Base-by-base conservation (phyloP, 2,329 filamentous ascomycete species). In the Stagonosporopsis tanaceti region DNA sequence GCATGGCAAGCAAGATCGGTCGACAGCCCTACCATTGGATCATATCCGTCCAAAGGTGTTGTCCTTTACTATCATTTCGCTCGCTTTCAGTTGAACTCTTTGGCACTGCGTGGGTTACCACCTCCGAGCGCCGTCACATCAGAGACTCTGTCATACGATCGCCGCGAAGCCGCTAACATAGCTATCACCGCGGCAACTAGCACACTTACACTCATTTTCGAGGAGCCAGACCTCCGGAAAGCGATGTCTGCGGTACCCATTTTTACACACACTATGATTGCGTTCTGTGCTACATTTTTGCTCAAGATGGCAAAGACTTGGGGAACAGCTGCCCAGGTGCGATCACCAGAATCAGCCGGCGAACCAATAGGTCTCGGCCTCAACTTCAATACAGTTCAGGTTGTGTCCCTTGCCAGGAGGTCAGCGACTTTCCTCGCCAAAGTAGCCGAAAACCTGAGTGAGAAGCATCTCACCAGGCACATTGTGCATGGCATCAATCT, bases 11-110 rank as follows among this genome's bases (percentile, higher is more conserved):
- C 69, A 22, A 61, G 70, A 32, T 73, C 70, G 1, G 66, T 62
- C 5, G 69, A 73, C 32, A 71, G 65, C 39, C 53, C 62, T n/a
- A 46, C 53, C 14, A 72, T 74, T 22, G 68, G 68, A 3, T 73
- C 71, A 4, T 74, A 73, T 39, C 80, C 80, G 2, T 80, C 79
- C 5, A 82, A 82, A 63, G 81, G 80, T 3, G 79, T 83, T 9
- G 78, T 82, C 1, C 68, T 84, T 4, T 82, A 84, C 65, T 83
- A 82, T 62, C 79, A 84, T 63, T 84, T 84, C 59, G 81, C 81
- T n/a, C 81, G 81, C 47, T 82, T 84, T 52, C 81, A 84, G 48
- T 76, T 84, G 27, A 82, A 84, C 56, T 68, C 81, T 66, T 66
- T 84, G 74, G 65, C 80, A 67, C 56, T 83, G 67, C 46, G 81